These are phyloP conservation scores for Ophiosphaerella korrae DNA, from an alignment of 2,329 filamentous ascomycete genomes.

Conservation along the genomic window DNA sequence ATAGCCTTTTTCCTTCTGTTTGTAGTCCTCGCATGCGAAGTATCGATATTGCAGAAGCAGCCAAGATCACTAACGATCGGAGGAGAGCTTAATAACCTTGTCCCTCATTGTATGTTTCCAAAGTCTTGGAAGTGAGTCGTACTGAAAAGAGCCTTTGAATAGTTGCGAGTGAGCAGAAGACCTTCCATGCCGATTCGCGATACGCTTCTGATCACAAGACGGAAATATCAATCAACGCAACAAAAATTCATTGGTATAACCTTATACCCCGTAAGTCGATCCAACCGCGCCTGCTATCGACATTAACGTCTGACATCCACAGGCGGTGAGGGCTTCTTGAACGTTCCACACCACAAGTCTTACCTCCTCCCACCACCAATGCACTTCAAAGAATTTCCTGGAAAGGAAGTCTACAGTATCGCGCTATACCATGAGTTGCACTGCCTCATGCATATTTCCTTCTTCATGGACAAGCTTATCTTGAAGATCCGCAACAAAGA, in stretches of 20 bases:
- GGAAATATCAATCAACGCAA: slow-evolving; percentile 10
- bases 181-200: slow-evolving; percentile 16
- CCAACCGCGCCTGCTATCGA: background rate
- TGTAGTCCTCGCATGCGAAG: slow-evolving; percentile 14
- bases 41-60: slow-evolving; percentile 19
- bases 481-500: slow-evolving; percentile 23
- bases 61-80: slow-evolving; percentile 6
- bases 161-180: slow-evolving; percentile 18
- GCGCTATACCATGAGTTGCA: slow-evolving; percentile 29
- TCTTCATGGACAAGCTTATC: slow-evolving; percentile 17
- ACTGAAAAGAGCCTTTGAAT: background rate
- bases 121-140: background rate
- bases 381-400: slow-evolving; percentile 13
- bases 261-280: slow-evolving; percentile 14
- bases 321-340: slow-evolving; percentile 22
- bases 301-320: background rate
- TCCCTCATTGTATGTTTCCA: slow-evolving; percentile 16
- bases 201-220: slow-evolving; percentile 25
- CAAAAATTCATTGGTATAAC: slow-evolving; percentile 13
- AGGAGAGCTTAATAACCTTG: slow-evolving; percentile 17
- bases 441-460: slow-evolving; percentile 21
- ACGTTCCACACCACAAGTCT: slow-evolving; percentile 9
- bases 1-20: slow-evolving; percentile 10
- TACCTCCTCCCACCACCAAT: slow-evolving; percentile 20
- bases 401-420: slow-evolving; percentile 14